These are phyloP conservation scores for Sphaerosporella brunnea DNA, from an alignment of 495 filamentous ascomycete genomes.

Conservation along the genomic window DNA sequence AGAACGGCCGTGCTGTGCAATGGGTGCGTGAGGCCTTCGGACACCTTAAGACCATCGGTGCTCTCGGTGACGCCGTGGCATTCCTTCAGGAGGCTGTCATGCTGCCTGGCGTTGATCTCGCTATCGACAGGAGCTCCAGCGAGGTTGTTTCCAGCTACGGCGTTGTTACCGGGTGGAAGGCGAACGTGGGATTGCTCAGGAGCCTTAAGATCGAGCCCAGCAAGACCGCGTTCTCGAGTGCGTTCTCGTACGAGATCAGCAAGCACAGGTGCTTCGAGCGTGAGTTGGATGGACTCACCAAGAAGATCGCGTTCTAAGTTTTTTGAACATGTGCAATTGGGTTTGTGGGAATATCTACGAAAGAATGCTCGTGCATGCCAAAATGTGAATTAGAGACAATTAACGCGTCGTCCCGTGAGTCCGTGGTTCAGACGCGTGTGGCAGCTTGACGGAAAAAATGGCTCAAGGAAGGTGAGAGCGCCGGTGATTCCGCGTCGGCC, in stretches of 20 bases:
- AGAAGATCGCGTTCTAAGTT: slow-evolving; percentile 22
- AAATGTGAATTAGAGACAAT: too few relatives aligned
- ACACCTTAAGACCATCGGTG: slow-evolving; percentile 75
- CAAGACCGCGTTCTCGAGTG: slow-evolving; percentile 23
- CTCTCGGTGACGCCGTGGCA: slow-evolving; percentile 53
- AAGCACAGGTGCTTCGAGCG: slow-evolving; percentile 25
- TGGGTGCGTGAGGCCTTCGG: slow-evolving; percentile 80
- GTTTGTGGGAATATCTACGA: too few relatives aligned
- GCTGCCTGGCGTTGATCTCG: slow-evolving; percentile 19
- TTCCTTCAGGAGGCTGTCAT: slow-evolving; percentile 29
- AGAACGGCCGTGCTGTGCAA: slow-evolving; percentile 58
- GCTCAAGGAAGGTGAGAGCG: too few relatives aligned
- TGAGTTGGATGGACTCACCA: slow-evolving; percentile 20
- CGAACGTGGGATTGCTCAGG: slow-evolving; percentile 37
- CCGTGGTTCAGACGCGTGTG: too few relatives aligned
- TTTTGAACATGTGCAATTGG: not conserved
- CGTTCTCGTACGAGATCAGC: slow-evolving; percentile 19
- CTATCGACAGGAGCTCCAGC: slow-evolving; percentile 21
- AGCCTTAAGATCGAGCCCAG: slow-evolving; percentile 42
- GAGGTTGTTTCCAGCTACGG: slow-evolving; percentile 50
- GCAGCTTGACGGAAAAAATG: too few relatives aligned
- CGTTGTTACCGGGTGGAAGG: slow-evolving; percentile 42
- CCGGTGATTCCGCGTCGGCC: too few relatives aligned
- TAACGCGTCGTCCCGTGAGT: too few relatives aligned
- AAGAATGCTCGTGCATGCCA: too few relatives aligned